A percentile compares a stretch with the other conserved stretches of the same genome.
phyloP scores from a whole-genome alignment of 495 filamentous ascomycete genomes.

The Rhypophila decipiens region DNA sequence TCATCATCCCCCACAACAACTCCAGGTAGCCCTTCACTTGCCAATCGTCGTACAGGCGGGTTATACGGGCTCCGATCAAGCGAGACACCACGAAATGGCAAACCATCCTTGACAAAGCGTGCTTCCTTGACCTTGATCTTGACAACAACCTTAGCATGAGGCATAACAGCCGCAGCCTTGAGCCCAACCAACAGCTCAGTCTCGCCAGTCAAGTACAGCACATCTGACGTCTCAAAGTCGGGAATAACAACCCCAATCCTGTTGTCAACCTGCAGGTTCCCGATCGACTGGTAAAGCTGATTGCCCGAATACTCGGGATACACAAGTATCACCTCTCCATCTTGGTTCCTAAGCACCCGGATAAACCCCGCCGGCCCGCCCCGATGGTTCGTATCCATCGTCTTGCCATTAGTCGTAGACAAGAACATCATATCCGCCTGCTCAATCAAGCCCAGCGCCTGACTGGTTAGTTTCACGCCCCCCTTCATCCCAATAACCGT shows the following conservation, averaged over 20 bases:
- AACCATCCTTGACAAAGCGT: slow-evolving; percentile 53
- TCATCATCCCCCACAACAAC: background rate
- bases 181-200: slow-evolving; percentile 59
- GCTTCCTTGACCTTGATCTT: slow-evolving; percentile 55
- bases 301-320: slow-evolving; percentile 83
- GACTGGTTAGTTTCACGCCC: slow-evolving; percentile 32
- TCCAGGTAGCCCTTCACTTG: slow-evolving; percentile 14
- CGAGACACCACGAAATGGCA: slow-evolving; percentile 57
- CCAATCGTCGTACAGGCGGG: slow-evolving; percentile 31
- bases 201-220: slow-evolving; percentile 61
- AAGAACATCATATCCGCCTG: slow-evolving; percentile 74
- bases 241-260: slow-evolving; percentile 59
- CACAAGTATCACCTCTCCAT: slow-evolving; percentile 43
- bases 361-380: slow-evolving; percentile 72
- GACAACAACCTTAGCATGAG: slow-evolving; percentile 65
- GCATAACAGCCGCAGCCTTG: slow-evolving; percentile 51
- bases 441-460: slow-evolving; percentile 52
- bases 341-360: slow-evolving; percentile 51
- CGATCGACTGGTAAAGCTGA: slow-evolving; percentile 72
- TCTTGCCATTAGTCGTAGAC: slow-evolving; percentile 54
- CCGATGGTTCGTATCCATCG: slow-evolving; percentile 83
- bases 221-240: slow-evolving; percentile 62
- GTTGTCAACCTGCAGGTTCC: slow-evolving; percentile 63
- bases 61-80: slow-evolving; percentile 65
- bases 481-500: slow-evolving; percentile 41